phyloP scores from a whole-genome alignment of 192 early-diverging fungal genomes.

The Coemansia sp. region DNA sequence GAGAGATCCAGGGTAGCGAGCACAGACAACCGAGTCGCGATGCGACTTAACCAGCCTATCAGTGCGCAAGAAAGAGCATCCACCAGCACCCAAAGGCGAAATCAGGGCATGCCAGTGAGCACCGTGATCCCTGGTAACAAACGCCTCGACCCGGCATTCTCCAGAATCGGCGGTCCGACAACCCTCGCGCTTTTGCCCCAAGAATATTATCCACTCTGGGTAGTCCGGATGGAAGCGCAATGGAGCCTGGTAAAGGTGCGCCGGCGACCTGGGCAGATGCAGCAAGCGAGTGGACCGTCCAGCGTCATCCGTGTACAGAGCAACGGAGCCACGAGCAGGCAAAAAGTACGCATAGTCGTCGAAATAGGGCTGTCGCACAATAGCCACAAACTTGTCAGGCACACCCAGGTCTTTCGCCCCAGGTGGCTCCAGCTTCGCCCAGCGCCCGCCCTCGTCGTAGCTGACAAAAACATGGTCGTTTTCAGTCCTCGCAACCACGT shows the following conservation, averaged over 20 bases:
- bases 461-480: slow-evolving; percentile 57
- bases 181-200: slow-evolving; percentile 56
- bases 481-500: slow-evolving; percentile 56
- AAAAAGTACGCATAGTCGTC: slow-evolving; percentile 63
- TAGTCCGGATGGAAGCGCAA: slow-evolving; percentile 84
- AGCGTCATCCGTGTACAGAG: slow-evolving; percentile 62
- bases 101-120: slow-evolving; percentile 61
- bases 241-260: slow-evolving; percentile 57
- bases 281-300: slow-evolving; percentile 59
- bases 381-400: slow-evolving; percentile 40
- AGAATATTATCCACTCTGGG: slow-evolving; percentile 77
- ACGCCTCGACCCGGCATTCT: slow-evolving; percentile 72
- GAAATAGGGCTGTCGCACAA: slow-evolving; percentile 65
- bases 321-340: slow-evolving; percentile 43
- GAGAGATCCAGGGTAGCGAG: slow-evolving; percentile 50
- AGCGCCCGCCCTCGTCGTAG: slow-evolving; percentile 62
- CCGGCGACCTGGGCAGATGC: slow-evolving; percentile 60
- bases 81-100: slow-evolving; percentile 28
- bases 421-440: slow-evolving; percentile 48
- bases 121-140: slow-evolving; percentile 69
- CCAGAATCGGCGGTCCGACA: slow-evolving; percentile 48
- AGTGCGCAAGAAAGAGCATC: slow-evolving; percentile 46
- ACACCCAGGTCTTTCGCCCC: background rate
- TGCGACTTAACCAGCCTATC: slow-evolving; percentile 54
- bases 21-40: slow-evolving; percentile 71